Percentiles rank a stretch among this genome's conserved stretches.
Evolutionary conservation across 768 basidiomycete species (phyloP).

Genomic region (Suillus clintonianus): DNA sequence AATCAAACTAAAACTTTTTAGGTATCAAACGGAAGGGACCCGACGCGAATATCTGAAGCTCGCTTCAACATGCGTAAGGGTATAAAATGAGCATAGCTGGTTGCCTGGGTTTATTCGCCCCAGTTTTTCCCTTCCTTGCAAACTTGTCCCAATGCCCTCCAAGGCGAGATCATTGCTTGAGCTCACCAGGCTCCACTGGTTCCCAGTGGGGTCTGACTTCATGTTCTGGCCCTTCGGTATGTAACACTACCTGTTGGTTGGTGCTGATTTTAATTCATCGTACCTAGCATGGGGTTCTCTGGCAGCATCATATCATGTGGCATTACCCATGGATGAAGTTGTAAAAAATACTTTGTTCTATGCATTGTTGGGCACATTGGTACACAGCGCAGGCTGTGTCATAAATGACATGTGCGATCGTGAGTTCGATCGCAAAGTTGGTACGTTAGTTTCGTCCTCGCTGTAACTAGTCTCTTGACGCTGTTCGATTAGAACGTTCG

Average conservation of each 20-base stretch:
- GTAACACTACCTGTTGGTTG: background rate
- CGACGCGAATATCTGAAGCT: background rate
- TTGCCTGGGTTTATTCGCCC: background rate
- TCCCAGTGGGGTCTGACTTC: background rate
- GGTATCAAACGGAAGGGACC: background rate
- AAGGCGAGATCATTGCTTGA: background rate
- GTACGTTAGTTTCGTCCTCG: constrained; percentile 30
- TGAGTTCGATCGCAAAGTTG: constrained; percentile 53
- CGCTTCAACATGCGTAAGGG: background rate
- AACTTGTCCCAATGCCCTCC: background rate
- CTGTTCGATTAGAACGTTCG: constrained; percentile 42
- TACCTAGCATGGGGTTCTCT: background rate
- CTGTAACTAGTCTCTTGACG: background rate
- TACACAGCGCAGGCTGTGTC: constrained; percentile 54
- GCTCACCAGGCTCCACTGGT: constrained; percentile 1
- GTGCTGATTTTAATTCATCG: too few species aligned
- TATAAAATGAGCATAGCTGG: background rate
- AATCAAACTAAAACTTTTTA: background rate
- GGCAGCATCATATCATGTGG: background rate
- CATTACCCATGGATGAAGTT: background rate
- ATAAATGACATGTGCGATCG: constrained; percentile 59
- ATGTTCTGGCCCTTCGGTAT: constrained; percentile 2
- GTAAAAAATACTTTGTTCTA: background rate
- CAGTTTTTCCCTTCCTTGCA: background rate
- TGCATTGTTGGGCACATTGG: constrained; percentile 6